Conservation (phyloP, 495 filamentous ascomycete genomes). For the Trichoderma gamsii region DNA sequence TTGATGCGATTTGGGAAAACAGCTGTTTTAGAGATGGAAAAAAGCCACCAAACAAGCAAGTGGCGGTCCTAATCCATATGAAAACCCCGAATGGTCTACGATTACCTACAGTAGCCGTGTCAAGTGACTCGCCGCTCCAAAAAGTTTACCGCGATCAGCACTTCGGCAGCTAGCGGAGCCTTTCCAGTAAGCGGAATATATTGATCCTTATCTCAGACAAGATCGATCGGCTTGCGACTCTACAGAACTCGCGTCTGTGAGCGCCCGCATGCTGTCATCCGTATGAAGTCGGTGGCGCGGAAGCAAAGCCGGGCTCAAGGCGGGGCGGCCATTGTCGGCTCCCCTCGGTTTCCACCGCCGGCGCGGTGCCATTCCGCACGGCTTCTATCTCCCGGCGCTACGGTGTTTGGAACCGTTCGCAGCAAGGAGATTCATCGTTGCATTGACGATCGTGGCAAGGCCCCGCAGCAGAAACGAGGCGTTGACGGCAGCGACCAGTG, state of each 20-base stretch:
- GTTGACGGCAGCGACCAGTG: background rate
- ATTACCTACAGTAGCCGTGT: background rate
- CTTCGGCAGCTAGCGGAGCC: background rate
- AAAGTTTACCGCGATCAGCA: background rate
- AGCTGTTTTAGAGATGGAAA: background rate
- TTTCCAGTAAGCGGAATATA: background rate
- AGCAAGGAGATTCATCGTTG: background rate
- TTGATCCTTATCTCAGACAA: background rate
- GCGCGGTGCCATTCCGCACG: slow-evolving; percentile 11
- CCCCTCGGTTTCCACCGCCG: slow-evolving; percentile 9
- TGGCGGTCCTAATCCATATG: background rate
- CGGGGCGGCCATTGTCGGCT: slow-evolving; percentile 16
- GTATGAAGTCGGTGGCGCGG: background rate
- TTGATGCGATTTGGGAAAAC: background rate
- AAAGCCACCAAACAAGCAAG: background rate
- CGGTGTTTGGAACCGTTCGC: background rate
- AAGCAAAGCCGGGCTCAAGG: background rate
- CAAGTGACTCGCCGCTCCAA: background rate
- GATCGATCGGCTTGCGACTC: background rate
- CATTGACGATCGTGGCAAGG: slow-evolving; percentile 1
- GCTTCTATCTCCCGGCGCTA: background rate
- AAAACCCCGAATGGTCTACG: background rate
- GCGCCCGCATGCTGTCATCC: background rate
- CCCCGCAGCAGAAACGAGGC: background rate
- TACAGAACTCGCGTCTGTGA: background rate